Evolutionary conservation across 805 yeast genomes (phyloP), one percentile per base, ranked within the genome.

Genomic region (Candida chilensis): DNA sequence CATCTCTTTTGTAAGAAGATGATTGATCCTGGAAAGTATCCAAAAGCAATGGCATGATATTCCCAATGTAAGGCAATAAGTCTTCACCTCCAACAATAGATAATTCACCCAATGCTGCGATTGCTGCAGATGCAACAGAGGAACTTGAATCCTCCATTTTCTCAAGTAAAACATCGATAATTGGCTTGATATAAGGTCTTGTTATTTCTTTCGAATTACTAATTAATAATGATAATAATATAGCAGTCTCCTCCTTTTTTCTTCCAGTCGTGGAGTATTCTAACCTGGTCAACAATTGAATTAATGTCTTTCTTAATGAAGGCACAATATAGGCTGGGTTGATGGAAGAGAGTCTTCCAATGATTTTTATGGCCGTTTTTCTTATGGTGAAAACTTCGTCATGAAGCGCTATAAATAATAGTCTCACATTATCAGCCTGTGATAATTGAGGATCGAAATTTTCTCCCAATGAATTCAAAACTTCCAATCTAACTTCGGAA

Each of bases 291-390:
- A 94, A 52, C 10, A 88, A 63, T 49, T 90, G 96, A 27, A 92
- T 74, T 37, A 94, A 56, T 0, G 90, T 75, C 48, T 86, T 90
- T 41, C 97, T 68, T 32, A 92, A 62, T 0, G 94, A 84, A 0
- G 99, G 98, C 22, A 90, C 87, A 38, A 92, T 84, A 52, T 86
- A 90, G 0, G 98, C 96, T 0, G 99, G 97, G 44, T 92, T 92
- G 24, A 86, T 79, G 2, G 74, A 57, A 0, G 95, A 80, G 12
- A 92, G 56, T 33, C 96, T 67, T 3, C 98, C 97, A 35, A 92
- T 73, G 8, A 88, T 69, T 29, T 67, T 67, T 20, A 90, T 73
- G 0, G 95, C 81, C 11, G 75, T 81, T 42, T 82, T 76, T 32
- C 95, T 71, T 8, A 92, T 81, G 8, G 74, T 76, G 47, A 92